Evolutionary conservation across 2,329 filamentous ascomycete species (phyloP), one percentile per base, ranked within the genome.

Genomic region (Hymenoscyphus occultus): DNA sequence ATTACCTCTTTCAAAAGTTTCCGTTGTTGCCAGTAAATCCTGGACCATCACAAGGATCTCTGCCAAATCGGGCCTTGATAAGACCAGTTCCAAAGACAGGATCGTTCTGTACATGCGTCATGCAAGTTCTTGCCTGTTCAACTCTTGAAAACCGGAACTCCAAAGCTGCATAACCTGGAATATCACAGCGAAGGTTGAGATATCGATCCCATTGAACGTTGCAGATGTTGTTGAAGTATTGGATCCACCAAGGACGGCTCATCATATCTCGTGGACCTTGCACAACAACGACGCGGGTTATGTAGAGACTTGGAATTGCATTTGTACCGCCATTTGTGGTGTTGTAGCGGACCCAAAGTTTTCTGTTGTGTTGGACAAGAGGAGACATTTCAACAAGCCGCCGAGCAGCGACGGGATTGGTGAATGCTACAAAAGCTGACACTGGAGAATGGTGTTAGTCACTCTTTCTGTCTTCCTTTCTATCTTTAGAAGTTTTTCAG

Each of bases 61-160:
- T 31, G 13, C 59, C 59, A 35, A 45, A 60, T 13, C 35, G 7
- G 3, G 22, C 59, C 40, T 31, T 45, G 3, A 48, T 19, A 35
- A 60, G 22, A 13, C 59, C 59, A 10, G 32, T 45, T 31, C 31
- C 57, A 42, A 59, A 42, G 3, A n/a, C 35, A 19, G 57, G 57
- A 16, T 59, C 57, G 13, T 39, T 39, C n/a, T 39, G 19, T 13
- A 42, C 35, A 14, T 39, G 19, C 2, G 31, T 39, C 19, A 28
- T 39, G 13, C 32, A 59, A 40, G 39, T 42, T 39, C 19, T 42
- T 19, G 57, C 57, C 14, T 59, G 57, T 22, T 42, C 57, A 42
- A 59, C 19, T 22, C 39, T 59, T 35, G 39, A 28, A 39, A 59
- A 59, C 7, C 57, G 57, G 56, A 59, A 59, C 14, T 59, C 57